phyloP scores from a whole-genome alignment of 2,329 filamentous ascomycete genomes.

The Cladophialophora exuberans region DNA sequence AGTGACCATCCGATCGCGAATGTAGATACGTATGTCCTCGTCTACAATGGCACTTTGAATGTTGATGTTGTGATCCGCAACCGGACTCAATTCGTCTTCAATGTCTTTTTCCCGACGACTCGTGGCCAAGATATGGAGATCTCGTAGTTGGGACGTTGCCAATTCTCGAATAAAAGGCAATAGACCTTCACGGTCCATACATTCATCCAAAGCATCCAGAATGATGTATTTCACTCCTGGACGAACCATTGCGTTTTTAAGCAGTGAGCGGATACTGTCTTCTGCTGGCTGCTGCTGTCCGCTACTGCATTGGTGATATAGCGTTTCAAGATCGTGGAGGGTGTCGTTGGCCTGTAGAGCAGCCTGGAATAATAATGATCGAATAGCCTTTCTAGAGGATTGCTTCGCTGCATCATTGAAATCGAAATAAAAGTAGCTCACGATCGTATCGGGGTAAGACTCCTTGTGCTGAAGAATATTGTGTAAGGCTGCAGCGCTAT shows the following conservation, averaged over 20 bases:
- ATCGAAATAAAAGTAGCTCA: slow-evolving; percentile 33
- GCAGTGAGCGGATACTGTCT: neutral
- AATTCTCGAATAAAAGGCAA: neutral
- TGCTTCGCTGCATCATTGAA: slow-evolving; percentile 29
- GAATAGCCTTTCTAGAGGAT: slow-evolving; percentile 17
- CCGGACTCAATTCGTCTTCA: slow-evolving; percentile 15
- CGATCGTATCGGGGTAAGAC: neutral
- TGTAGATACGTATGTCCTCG: slow-evolving; percentile 27
- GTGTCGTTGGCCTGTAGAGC: slow-evolving; percentile 5
- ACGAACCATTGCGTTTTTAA: neutral
- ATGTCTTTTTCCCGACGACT: slow-evolving; percentile 28
- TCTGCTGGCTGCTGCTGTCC: neutral
- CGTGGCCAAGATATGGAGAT: slow-evolving; percentile 17
- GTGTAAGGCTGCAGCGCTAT: slow-evolving; percentile 19
- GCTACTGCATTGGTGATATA: slow-evolving; percentile 5
- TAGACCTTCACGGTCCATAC: neutral
- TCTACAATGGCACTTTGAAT: slow-evolving; percentile 23
- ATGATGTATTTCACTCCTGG: neutral
- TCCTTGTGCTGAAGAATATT: slow-evolving; percentile 1
- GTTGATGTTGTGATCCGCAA: slow-evolving; percentile 5
- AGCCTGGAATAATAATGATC: slow-evolving; percentile 23
- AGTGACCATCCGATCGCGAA: slow-evolving; percentile 18
- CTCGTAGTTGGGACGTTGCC: neutral
- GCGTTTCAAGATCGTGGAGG: slow-evolving; percentile 8
- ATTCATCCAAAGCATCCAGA: slow-evolving; percentile 7